Base-by-base conservation (phyloP, 768 basidiomycete genomes). In the Naganishia vishniacii region DNA sequence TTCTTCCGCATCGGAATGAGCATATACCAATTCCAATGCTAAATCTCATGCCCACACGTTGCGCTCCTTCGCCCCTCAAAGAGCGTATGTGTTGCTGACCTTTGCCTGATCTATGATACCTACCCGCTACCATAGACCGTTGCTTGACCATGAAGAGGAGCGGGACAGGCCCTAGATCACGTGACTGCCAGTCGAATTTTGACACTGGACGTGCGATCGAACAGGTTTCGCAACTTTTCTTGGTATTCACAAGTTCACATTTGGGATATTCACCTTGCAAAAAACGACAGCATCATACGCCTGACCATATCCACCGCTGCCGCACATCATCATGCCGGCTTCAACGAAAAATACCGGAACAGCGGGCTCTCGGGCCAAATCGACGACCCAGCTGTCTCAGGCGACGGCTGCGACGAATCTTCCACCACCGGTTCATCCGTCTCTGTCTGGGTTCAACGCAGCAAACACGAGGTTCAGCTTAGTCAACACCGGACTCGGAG, bases 371-470 rank as follows among this genome's bases (percentile, higher is more conserved):
- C 71, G 66, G 25, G 60, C 48, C 63, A 70, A 64, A 49, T 63
- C 69, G 59, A 68, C 69, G n/a, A 53, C 63, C 13, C 32, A 60
- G 23, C 62, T 68, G 23, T 63, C 68, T n/a, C 65, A 69, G 34
- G 62, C 72, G 37, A 41, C 63, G 12, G 26, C 60, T 2, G 63
- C 65, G 28, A 65, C 73, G 2, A 49, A 34, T 29, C 60, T 66
- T 32, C 67, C 67, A 1, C 71, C 73, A n/a, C 72, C 75, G 23
- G 74, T 74, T 40, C 65, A 73, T 26, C 67, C 72, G n/a, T 70
- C 70, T 6, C 58, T 72, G 12, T 71, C 71, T 13, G 60, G 70
- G 25, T 77, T 74, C 70, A 74, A 71, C 69, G 42, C 70, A n/a
- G 67, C 72, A 0, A 60, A 68, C 29, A 67, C 74, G 13, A 72